These are phyloP conservation scores for Monilinia fructigena DNA, from an alignment of 2,329 filamentous ascomycete genomes.

Conservation along the genomic window DNA sequence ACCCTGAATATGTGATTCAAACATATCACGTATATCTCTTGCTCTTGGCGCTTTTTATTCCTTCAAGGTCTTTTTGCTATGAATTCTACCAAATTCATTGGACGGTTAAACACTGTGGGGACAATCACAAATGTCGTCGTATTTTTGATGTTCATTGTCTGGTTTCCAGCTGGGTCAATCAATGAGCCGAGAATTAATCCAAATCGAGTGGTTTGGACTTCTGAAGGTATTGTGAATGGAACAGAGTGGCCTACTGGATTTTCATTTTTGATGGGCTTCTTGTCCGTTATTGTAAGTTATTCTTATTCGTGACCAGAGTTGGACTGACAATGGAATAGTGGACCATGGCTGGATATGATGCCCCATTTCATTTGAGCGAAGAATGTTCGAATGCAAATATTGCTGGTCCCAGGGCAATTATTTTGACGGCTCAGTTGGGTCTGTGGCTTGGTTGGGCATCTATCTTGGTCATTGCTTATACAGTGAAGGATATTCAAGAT, in stretches of 20 bases:
- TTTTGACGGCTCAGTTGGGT: conserved; percentile 59
- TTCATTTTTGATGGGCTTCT: conserved; percentile 61
- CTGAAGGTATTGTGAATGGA: conserved; percentile 50
- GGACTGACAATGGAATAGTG: not conserved
- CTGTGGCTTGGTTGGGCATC: conserved; percentile 61
- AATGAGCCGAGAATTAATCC: conserved; percentile 23
- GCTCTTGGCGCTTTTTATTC: conserved; percentile 37
- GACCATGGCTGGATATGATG: conserved; percentile 58
- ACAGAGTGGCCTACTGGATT: conserved; percentile 60
- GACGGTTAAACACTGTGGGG: conserved; percentile 23
- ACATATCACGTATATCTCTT: conserved; percentile 42
- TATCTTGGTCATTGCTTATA: conserved; percentile 67
- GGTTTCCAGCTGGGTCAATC: conserved; percentile 27
- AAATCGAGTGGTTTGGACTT: conserved; percentile 24
- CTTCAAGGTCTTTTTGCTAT: conserved; percentile 41
- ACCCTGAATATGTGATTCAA: conserved; percentile 39
- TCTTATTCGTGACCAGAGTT: too few relatives aligned
- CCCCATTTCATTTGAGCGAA: conserved; percentile 62
- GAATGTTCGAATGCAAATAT: conserved; percentile 68
- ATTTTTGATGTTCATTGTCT: conserved; percentile 41
- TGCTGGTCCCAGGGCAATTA: conserved; percentile 62
- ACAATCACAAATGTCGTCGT: conserved; percentile 38
- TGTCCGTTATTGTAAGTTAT: conserved; percentile 51
- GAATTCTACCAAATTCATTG: conserved; percentile 40
- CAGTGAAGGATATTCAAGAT: conserved; percentile 60